Evolutionary conservation across 768 basidiomycete genomes (phyloP).

Genomic region (Podaxis pistillaris): DNA sequence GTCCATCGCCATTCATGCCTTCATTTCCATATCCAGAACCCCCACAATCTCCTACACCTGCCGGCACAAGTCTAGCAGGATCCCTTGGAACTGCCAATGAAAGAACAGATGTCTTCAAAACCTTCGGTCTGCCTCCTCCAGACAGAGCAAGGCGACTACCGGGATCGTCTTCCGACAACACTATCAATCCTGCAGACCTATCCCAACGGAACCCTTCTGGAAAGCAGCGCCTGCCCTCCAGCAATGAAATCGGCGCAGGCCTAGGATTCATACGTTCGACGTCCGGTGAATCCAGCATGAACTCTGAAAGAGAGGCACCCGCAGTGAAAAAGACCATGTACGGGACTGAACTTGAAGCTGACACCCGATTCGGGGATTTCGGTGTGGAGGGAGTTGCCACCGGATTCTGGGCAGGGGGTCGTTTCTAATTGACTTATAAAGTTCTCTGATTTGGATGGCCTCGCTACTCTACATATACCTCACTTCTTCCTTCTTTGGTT

Average conservation of each 20-base stretch:
- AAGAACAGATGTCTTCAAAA: conserved; percentile 44
- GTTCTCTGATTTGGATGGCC: conserved; percentile 10
- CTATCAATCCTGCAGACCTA: conserved; percentile 39
- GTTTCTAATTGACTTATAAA: conserved; percentile 29
- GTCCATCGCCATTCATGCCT: conserved; percentile 40
- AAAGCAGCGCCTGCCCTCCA: conserved; percentile 31
- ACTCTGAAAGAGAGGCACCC: conserved; percentile 28
- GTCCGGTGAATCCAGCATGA: conserved; percentile 20
- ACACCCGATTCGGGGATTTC: conserved; percentile 85
- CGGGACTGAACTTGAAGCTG: conserved; percentile 77
- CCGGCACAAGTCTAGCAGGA: conserved; percentile 27
- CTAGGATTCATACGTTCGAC: conserved; percentile 37
- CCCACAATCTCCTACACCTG: conserved; percentile 57
- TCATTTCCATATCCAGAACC: conserved; percentile 53
- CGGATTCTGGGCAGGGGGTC: conserved; percentile 61
- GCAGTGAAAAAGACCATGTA: conserved; percentile 74
- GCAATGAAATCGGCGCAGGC: conserved; percentile 45
- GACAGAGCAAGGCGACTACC: conserved; percentile 22
- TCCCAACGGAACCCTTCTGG: conserved; percentile 26
- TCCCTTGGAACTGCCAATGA: conserved; percentile 29
- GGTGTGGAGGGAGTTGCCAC: conserved; percentile 76
- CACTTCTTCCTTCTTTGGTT: neutral
- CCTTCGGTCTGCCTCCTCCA: conserved; percentile 44
- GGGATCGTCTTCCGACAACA: conserved; percentile 1
- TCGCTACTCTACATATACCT: conserved; percentile 5